Base-by-base conservation (phyloP, 164 flowering plant genomes). In the Tinospora cordifolia region DNA sequence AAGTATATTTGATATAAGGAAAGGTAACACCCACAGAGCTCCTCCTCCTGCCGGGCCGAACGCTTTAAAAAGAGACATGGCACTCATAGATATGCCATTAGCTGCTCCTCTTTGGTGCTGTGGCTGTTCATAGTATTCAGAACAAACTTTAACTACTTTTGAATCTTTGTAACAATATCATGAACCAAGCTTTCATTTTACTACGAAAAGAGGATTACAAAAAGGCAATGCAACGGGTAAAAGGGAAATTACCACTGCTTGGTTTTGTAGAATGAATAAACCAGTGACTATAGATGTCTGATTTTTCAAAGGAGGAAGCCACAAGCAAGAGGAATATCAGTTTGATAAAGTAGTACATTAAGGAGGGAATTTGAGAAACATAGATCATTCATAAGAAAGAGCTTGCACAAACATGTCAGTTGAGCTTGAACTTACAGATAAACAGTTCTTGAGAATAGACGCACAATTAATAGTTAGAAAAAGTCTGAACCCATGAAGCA, bases 41-140 rank as follows among this genome's bases (percentile, higher is more conserved):
- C 95, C 98, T 44, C 87, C 96, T 47, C 81, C 90, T 38, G 93
- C 94, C 19, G 96, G 98, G 74, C 96, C 98, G 63, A 59, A 19
- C 26, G 92, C 88, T 80, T 86, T 89, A 78, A 77, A 89, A 30
- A 89, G 49, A 67, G 98, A 90, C 96, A 83, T 80, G 8, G 75
- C 78, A 9, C 93, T 92, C 90, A 86, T 81, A 24, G 98, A 71
- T 30, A 71, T 30, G 8, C 73, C 73, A 63, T 71, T 71, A 58
- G 70, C 75, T 26, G 75, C 66, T 27, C 65, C 75, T 15, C 75
- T 26, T 59, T 72, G 75, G 22, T 57, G 26, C 59, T 72, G 75
- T 46, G 78, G 80, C 88, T 85, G 71, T 51, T 70, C 12, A 17
- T 26, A 67, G 17, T 51, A 51, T 64, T 14, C 13, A 21, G 5